A percentile compares a stretch with the other conserved stretches of the same genome.
phyloP scores from a whole-genome alignment of 2,329 filamentous ascomycete genomes.

The Alternaria infectoria region DNA sequence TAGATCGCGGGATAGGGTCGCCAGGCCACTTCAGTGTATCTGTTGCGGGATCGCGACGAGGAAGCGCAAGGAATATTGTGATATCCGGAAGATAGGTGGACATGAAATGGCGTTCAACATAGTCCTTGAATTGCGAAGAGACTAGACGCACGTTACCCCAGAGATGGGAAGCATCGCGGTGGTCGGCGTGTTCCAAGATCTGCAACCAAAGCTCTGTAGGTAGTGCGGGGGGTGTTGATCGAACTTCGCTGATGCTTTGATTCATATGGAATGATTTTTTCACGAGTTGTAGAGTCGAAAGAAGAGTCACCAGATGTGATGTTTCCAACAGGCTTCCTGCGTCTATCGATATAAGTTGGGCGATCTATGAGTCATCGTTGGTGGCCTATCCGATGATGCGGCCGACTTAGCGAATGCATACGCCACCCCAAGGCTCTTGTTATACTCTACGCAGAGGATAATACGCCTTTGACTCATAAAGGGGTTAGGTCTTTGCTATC shows the following conservation, averaged over 20 bases:
- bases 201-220: conserved; percentile 28
- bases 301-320: not conserved
- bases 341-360: not conserved
- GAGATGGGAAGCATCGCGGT: conserved; percentile 17
- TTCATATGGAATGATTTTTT: not conserved
- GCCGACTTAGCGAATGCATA: not conserved
- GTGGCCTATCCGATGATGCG: not conserved
- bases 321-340: not conserved
- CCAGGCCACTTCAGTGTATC: conserved; percentile 18
- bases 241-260: not conserved
- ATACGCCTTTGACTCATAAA: too few species aligned
- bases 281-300: not conserved
- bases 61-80: conserved; percentile 22
- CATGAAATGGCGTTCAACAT: conserved; percentile 26
- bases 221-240: not conserved
- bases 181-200: conserved; percentile 13
- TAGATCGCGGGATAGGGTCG: conserved; percentile 12
- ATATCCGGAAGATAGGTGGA: conserved; percentile 19
- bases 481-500: too few species aligned
- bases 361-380: not conserved
- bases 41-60: conserved; percentile 24
- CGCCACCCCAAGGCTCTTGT: not conserved
- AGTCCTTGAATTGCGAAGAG: conserved; percentile 19
- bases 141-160: conserved; percentile 26
- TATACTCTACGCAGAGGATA: too few species aligned